phyloP scores from a whole-genome alignment of 2,329 filamentous ascomycete species.

The Xylaria sp. region DNA sequence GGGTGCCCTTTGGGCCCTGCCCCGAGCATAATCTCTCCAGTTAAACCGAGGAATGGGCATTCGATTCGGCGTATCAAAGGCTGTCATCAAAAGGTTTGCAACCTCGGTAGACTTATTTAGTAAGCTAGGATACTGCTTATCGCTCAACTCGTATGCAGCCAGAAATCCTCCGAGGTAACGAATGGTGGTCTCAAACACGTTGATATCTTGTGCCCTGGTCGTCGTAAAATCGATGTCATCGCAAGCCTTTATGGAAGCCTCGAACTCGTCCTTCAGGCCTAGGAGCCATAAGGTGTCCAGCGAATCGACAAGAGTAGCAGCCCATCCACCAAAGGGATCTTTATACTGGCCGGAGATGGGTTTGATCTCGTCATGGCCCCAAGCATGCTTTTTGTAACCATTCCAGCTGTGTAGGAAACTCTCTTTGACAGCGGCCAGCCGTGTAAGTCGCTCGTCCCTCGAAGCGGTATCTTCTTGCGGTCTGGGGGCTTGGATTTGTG shows the following conservation, averaged over 20 bases:
- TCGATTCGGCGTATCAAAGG: slow-evolving; percentile 75
- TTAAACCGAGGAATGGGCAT: slow-evolving; percentile 71
- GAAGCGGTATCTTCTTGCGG: slow-evolving; percentile 59
- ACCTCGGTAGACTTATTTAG: slow-evolving; percentile 72
- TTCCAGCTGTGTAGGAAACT: slow-evolving; percentile 67
- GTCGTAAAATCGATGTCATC: slow-evolving; percentile 70
- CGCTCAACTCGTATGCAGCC: slow-evolving; percentile 75
- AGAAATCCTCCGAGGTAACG: slow-evolving; percentile 76
- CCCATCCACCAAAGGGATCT: slow-evolving; percentile 74
- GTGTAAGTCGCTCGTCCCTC: slow-evolving; percentile 52
- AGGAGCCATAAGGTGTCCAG: slow-evolving; percentile 81
- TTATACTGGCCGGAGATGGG: slow-evolving; percentile 64
- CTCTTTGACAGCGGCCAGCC: slow-evolving; percentile 59
- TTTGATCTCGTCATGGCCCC: slow-evolving; percentile 71
- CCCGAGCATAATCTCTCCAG: slow-evolving; percentile 63
- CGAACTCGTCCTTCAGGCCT: slow-evolving; percentile 73
- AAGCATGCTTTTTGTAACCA: slow-evolving; percentile 71
- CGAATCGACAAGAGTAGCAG: slow-evolving; percentile 73
- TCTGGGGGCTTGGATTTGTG: slow-evolving; percentile 65
- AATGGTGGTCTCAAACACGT: slow-evolving; percentile 78
- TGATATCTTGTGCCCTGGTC: slow-evolving; percentile 63
- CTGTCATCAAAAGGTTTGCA: slow-evolving; percentile 71
- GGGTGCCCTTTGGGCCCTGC: slow-evolving; percentile 58
- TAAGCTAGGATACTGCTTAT: slow-evolving; percentile 62
- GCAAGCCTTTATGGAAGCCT: slow-evolving; percentile 69